Evolutionary conservation across 2,329 filamentous ascomycete species (phyloP).

Genomic region (Xylaria sp.): DNA sequence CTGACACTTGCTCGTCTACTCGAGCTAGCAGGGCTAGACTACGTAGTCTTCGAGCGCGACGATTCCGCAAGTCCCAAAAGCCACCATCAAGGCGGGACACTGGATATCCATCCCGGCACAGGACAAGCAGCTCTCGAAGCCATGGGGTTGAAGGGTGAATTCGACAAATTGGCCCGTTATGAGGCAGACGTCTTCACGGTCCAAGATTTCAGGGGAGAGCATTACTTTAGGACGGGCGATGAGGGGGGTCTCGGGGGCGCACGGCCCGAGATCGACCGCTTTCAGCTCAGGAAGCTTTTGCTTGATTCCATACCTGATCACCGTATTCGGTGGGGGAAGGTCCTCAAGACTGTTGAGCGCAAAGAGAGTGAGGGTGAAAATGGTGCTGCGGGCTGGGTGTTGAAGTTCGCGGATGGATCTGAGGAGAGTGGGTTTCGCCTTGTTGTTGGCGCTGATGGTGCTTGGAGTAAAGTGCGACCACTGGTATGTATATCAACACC

Average conservation of each 20-base stretch:
- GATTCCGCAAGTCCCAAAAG: neutral
- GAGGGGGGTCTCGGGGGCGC: neutral
- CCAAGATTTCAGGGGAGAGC: constrained; percentile 18
- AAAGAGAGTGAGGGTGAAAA: neutral
- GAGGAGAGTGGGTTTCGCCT: constrained; percentile 44
- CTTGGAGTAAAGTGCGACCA: constrained; percentile 50
- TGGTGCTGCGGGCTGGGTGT: neutral
- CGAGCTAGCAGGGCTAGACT: constrained; percentile 23
- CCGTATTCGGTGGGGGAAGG: constrained; percentile 36
- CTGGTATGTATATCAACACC: constrained; percentile 27
- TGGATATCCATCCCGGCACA: constrained; percentile 54
- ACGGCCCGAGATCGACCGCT: constrained; percentile 41
- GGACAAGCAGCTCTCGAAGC: constrained; percentile 45
- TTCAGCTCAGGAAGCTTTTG: constrained; percentile 33
- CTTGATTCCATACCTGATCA: constrained; percentile 29
- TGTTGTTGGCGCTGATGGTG: constrained; percentile 52
- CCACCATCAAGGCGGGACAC: constrained; percentile 50
- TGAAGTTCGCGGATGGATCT: constrained; percentile 30
- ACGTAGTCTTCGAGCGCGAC: constrained; percentile 37
- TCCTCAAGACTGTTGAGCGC: constrained; percentile 40
- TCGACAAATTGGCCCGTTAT: constrained; percentile 36
- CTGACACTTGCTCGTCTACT: constrained; percentile 36
- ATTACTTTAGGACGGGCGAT: neutral
- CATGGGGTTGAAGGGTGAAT: constrained; percentile 43
- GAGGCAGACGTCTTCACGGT: constrained; percentile 35